Evolutionary conservation across 805 yeast species (phyloP), one percentile per base, ranked within the genome.

Genomic region (Lachancea meyersii): DNA sequence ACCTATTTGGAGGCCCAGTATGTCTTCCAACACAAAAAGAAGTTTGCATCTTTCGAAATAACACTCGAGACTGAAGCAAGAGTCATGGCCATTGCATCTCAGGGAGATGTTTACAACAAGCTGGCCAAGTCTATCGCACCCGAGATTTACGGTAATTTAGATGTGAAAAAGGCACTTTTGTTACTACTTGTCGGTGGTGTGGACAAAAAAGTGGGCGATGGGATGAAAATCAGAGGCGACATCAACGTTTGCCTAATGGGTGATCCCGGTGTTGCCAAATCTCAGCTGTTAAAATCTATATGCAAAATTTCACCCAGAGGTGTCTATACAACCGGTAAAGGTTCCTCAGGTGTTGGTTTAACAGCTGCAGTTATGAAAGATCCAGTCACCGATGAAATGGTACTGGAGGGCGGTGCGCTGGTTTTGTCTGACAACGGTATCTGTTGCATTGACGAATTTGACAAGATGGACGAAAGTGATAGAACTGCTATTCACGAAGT

Each of bases 281-380:
- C 97, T 2, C 98, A 93, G 73, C 71, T 93, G 58, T 72, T 93
- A 50, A 93, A 93, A 62, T 83, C 94, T 26, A 86, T 93, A 51
- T 75, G 87, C 46, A 87, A 89, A 55, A 84, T 93, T 42, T 93
- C 97, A 3, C 98, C 98, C 23, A 76, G 97, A 58, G 94, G 96
- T 39, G 94, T 93, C 23, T 93, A 93, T 64, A 93, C 98, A 7
- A 93, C 98, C 1, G 98, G 98, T 68, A 80, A 95, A 57, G 98
- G 98, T 63, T 88, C 97, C 3, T 93, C 98, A 0, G 98, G 98
- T 44, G 98, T 93, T 35, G 98, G 98, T 69, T 72, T 93, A 55
- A 93, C 98, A 3, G 98, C 98, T 1, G 98, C 98, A 0, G 98
- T 93, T 27, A 88, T 93, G 95, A 78, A 93, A 57, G 98, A 93